Base-by-base conservation (phyloP, 2,329 filamentous ascomycete species). In the Cryphonectria nitschkei region DNA sequence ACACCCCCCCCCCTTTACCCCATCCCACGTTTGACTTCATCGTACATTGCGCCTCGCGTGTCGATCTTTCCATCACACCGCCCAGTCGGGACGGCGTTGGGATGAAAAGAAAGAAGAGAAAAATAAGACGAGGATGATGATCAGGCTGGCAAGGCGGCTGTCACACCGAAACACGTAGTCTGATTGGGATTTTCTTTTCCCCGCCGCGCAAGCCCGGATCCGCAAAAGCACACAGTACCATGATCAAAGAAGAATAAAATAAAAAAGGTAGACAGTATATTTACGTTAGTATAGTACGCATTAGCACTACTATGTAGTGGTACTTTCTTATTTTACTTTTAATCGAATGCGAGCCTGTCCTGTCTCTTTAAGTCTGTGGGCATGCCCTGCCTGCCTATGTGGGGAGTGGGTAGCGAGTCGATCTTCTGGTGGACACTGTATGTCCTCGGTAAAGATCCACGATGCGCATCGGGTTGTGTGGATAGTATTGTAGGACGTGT, bases 101-200 rank as follows among this genome's bases (percentile, higher is more conserved):
- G 65, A 58, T 58, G 65, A n/a, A 8, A 14, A 65, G 63, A 39
- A 39, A 39, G 26, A 26, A 26, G 26, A 26, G 26, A 26, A 26
- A 26, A 26, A 26, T 26, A 50, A 50, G 46, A 50, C n/a, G 46
- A n/a, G 46, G 6, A 50, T n/a, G 46, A 50, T n/a, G 46, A 50
- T 50, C 46, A 50, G 54, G 65, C 39, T 58, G 65, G 39, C 14
- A 22, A 67, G 52, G 32, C 37, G 32, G 16, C 52, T 22, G 34
- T 32, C 14, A 58, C 19, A 43, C 58, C 58, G 58, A 61, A 39
- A 61, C 34, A 61, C 19, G 16, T 19, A 61, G 58, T 22, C 14
- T 39, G 37, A 58, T 67, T 67, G 52, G 37, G 65, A 67, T 67
- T 52, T 67, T 39, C 52, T 34, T 16, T 1, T 19, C 52, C n/a